Conservation (phyloP, 208 protist species). For the Phytomonas serpens region DNA sequence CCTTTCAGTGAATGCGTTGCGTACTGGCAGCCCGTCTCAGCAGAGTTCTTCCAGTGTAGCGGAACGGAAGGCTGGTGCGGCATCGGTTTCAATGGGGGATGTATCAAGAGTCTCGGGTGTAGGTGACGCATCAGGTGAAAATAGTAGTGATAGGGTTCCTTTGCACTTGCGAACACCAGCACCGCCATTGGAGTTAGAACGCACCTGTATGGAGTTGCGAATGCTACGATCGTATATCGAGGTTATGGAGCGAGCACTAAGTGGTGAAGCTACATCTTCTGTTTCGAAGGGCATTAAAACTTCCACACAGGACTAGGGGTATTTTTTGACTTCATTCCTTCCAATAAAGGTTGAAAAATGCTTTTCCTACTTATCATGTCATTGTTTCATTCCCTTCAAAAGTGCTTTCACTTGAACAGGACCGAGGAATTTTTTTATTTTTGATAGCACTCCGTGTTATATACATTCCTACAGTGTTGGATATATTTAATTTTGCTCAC, state of each 20-base stretch:
- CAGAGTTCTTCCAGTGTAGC: not conserved
- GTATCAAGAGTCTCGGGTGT: not conserved
- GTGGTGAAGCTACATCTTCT: constrained; percentile 5
- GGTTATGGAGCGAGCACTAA: constrained; percentile 54
- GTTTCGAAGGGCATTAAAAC: not conserved
- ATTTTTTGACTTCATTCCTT: not conserved
- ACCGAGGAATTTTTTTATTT: not conserved
- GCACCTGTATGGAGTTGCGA: constrained; percentile 74
- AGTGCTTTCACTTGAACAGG: not conserved
- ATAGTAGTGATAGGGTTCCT: not conserved
- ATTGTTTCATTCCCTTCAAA: not conserved
- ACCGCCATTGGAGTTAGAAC: constrained; percentile 56
- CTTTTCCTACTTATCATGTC: not conserved
- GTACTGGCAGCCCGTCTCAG: not conserved
- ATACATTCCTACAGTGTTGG: not conserved
- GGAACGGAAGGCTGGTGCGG: not conserved
- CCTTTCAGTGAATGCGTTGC: not conserved
- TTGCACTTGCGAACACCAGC: constrained; percentile 21
- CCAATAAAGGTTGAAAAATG: not conserved
- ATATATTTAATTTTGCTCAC: not conserved
- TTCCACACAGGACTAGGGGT: not conserved
- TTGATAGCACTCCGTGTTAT: not conserved
- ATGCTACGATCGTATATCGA: constrained; percentile 71
- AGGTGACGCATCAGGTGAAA: not conserved
- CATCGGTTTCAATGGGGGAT: not conserved